Evolutionary conservation across 176 grass and related monocot species (phyloP).

Genomic region (Panicum miliaceum): DNA sequence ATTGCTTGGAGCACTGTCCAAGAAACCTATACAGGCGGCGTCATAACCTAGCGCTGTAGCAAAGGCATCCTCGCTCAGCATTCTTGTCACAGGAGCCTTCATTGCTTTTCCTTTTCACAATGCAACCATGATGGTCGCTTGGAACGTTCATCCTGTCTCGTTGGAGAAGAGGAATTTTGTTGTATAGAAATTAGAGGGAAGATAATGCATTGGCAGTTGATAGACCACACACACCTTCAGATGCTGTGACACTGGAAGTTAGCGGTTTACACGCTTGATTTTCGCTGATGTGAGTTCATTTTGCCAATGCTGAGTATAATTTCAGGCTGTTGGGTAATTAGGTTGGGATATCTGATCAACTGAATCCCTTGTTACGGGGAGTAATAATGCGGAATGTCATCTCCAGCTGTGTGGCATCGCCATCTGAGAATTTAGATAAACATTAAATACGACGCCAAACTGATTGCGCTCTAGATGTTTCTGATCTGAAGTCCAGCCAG

Average conservation of each 20-base stretch:
- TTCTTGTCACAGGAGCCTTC: slow-evolving; percentile 13
- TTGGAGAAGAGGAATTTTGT: slow-evolving; percentile 42
- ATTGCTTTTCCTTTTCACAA: slow-evolving; percentile 1
- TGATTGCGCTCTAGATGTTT: not conserved
- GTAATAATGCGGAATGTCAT: not conserved
- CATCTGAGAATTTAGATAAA: not conserved
- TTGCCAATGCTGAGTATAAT: no score
- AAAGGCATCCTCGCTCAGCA: not conserved
- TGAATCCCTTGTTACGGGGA: not conserved
- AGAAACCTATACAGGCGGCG: slow-evolving; percentile 23
- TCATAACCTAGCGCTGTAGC: slow-evolving; percentile 18
- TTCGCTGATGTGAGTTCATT: not conserved
- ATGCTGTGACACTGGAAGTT: not conserved
- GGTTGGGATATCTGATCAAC: not conserved
- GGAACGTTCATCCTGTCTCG: not conserved
- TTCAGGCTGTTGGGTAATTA: not conserved
- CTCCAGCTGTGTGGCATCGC: not conserved
- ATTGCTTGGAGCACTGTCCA: slow-evolving; percentile 22
- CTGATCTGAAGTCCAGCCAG: slow-evolving; percentile 17
- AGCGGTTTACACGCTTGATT: not conserved
- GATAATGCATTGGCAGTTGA: not conserved
- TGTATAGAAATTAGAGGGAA: slow-evolving; percentile 43
- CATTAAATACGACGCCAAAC: slow-evolving; percentile 19
- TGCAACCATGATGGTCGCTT: not conserved
- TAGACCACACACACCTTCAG: not conserved